Evolutionary conservation across 2,329 filamentous ascomycete species (phyloP).

Genomic region (Xylaria sp.): DNA sequence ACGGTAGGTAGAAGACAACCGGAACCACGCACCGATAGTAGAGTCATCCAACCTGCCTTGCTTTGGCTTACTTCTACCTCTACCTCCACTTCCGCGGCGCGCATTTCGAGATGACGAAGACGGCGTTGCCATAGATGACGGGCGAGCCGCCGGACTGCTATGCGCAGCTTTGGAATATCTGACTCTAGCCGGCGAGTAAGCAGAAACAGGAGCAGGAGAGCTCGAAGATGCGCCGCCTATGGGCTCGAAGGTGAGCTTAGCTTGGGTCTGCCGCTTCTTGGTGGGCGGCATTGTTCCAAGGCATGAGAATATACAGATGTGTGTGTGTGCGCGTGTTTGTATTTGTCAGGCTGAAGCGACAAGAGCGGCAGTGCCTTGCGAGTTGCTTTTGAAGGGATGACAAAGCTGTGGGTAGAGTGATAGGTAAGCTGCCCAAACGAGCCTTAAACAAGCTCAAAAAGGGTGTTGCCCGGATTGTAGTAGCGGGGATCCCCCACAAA

Average conservation of each 20-base stretch:
- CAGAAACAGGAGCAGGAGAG: slow-evolving; percentile 40
- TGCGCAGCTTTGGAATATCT: slow-evolving; percentile 42
- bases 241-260: slow-evolving; percentile 50
- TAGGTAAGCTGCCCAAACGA: no score
- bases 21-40: slow-evolving; percentile 35
- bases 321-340: not conserved
- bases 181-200: slow-evolving; percentile 46
- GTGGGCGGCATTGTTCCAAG: slow-evolving; percentile 39
- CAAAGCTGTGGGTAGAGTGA: not conserved
- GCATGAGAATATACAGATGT: not conserved
- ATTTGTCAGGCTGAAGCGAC: not conserved
- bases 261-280: slow-evolving; percentile 45
- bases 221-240: slow-evolving; percentile 35
- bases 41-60: slow-evolving; percentile 37
- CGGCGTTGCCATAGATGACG: slow-evolving; percentile 18
- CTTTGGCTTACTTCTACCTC: slow-evolving; percentile 19
- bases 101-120: slow-evolving; percentile 13
- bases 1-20: not conserved
- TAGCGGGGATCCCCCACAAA: no score
- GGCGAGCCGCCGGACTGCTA: slow-evolving; percentile 34
- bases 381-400: not conserved
- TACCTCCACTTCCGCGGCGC: slow-evolving; percentile 20
- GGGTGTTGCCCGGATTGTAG: no score
- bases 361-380: not conserved
- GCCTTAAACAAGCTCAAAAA: no score